phyloP scores from a whole-genome alignment of 768 basidiomycete genomes.

The Xanthoconium purpureum region DNA sequence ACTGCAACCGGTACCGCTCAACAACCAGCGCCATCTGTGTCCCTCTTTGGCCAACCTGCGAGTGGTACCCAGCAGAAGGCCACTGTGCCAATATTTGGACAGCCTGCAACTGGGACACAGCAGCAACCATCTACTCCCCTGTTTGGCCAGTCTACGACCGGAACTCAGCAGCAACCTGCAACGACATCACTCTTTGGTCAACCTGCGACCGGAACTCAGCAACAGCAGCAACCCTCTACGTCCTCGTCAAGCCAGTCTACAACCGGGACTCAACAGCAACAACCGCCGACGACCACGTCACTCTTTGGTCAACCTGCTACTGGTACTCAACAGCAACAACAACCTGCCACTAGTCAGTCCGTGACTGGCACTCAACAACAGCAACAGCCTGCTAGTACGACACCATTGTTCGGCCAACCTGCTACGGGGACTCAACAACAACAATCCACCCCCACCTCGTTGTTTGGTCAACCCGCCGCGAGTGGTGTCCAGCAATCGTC shows the following conservation, averaged over 20 bases:
- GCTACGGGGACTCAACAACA: constrained; percentile 15
- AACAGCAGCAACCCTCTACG: constrained; percentile 10
- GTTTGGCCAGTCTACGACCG: constrained; percentile 16
- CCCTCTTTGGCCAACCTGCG: neutral
- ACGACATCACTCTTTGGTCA: constrained; percentile 12
- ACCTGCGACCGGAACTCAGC: constrained; percentile 15
- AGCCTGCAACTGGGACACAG: constrained; percentile 14
- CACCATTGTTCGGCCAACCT: constrained; percentile 26
- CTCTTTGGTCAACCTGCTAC: constrained; percentile 16
- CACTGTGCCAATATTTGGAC: constrained; percentile 7
- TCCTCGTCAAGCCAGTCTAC: constrained; percentile 16
- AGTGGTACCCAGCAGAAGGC: constrained; percentile 10
- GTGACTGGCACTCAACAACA: constrained; percentile 20
- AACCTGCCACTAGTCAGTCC: constrained; percentile 30
- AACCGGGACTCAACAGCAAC: constrained; percentile 27
- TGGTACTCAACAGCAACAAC: constrained; percentile 25
- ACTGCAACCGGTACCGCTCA: constrained; percentile 7
- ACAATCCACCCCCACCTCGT: constrained; percentile 12
- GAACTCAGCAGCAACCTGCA: constrained; percentile 31
- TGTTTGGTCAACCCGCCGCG: constrained; percentile 31
- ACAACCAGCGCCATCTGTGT: constrained; percentile 13
- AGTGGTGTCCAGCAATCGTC: constrained; percentile 30
- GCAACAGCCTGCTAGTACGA: constrained; percentile 15
- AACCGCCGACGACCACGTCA: constrained; percentile 18
- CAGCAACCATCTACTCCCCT: constrained; percentile 20